A percentile compares a stretch with the other conserved stretches of the same genome.
Evolutionary conservation across 257 asterid species (phyloP).

Genomic region (Penstemon eatonii): DNA sequence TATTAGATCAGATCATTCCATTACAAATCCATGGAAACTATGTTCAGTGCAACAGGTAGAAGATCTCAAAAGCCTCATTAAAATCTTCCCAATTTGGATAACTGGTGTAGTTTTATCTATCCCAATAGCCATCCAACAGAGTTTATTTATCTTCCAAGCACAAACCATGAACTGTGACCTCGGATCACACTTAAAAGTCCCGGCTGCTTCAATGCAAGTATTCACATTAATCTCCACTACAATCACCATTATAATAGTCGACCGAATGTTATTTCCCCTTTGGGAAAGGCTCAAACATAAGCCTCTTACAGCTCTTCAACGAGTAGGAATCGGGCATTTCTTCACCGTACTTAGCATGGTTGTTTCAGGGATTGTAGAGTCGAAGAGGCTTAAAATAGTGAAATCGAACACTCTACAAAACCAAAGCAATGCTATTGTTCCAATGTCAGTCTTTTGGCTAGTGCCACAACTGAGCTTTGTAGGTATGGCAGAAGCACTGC

Average conservation of each 20-base stretch:
- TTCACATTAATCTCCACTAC: slow-evolving; percentile 56
- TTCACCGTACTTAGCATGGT: slow-evolving; percentile 54
- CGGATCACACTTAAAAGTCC: slow-evolving; percentile 47
- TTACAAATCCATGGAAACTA: slow-evolving; percentile 39
- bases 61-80: slow-evolving; percentile 57
- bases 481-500: slow-evolving; percentile 65
- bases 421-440: slow-evolving; percentile 2
- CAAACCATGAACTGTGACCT: slow-evolving; percentile 62
- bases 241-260: slow-evolving; percentile 45
- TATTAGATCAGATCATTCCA: too few species aligned
- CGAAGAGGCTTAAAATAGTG: slow-evolving; percentile 43
- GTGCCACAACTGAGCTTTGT: slow-evolving; percentile 53
- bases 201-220: slow-evolving; percentile 63
- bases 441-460: slow-evolving; percentile 61
- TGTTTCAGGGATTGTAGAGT: slow-evolving; percentile 52
- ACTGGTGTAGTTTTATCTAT: slow-evolving; percentile 59
- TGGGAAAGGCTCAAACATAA: slow-evolving; percentile 38
- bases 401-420: slow-evolving; percentile 10
- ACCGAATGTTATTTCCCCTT: slow-evolving; percentile 46
- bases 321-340: slow-evolving; percentile 53
- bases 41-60: slow-evolving; percentile 63
- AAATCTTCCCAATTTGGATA: slow-evolving; percentile 65
- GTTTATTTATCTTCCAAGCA: slow-evolving; percentile 62
- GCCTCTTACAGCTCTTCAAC: slow-evolving; percentile 57
- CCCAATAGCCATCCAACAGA: slow-evolving; percentile 60